Conservation (phyloP, 768 basidiomycete genomes). For the Mycena epipterygia region DNA sequence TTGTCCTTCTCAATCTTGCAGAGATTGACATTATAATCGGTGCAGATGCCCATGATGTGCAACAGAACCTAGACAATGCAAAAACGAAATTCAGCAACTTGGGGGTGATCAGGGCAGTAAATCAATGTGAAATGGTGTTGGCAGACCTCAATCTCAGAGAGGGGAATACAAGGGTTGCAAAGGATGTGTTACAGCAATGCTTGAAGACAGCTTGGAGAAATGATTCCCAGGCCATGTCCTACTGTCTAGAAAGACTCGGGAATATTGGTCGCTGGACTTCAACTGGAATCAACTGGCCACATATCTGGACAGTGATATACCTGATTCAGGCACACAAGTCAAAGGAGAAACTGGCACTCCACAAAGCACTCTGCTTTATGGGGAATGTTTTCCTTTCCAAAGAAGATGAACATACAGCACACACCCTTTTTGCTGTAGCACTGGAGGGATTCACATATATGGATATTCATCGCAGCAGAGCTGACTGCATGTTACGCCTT, state of each 20-base stretch:
- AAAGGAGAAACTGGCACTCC: not conserved
- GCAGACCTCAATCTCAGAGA: not conserved
- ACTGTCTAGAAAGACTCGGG: not conserved
- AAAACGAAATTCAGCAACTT: not conserved
- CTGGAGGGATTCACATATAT: conserved; percentile 10
- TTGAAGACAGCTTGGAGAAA: not conserved
- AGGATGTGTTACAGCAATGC: not conserved
- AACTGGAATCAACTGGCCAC: not conserved
- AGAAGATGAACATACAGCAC: not conserved
- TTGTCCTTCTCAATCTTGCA: not conserved
- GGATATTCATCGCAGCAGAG: conserved; percentile 10
- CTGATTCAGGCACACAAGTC: not conserved
- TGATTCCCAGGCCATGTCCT: not conserved
- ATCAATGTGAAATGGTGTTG: not conserved
- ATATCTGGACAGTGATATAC: not conserved
- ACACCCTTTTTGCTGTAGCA: not conserved
- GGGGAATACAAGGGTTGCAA: not conserved
- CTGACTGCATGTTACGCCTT: not conserved
- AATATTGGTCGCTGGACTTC: not conserved
- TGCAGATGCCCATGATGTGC: not conserved
- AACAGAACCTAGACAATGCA: not conserved
- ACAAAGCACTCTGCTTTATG: not conserved
- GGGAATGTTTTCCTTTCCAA: not conserved
- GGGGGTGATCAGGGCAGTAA: not conserved
- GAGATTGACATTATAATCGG: not conserved